Evolutionary conservation across 345 rosid species (phyloP).

Genomic region (Aquilaria yunnanensis): DNA sequence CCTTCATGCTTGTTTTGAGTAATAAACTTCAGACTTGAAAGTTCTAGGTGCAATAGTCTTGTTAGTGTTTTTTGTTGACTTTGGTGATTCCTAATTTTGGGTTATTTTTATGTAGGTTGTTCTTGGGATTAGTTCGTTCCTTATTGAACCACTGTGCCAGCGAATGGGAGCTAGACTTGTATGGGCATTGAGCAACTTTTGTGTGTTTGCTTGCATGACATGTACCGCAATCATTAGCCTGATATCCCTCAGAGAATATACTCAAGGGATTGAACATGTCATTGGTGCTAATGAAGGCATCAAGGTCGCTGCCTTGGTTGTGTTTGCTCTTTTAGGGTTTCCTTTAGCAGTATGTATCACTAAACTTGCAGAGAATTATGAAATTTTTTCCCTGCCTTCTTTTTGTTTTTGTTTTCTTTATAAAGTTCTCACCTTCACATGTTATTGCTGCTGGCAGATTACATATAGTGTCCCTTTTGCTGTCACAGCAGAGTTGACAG

Average conservation of each 20-base stretch:
- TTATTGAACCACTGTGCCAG: conserved; percentile 88
- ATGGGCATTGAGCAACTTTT: conserved; percentile 89
- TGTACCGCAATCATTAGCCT: conserved; percentile 72
- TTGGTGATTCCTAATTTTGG: conserved; percentile 6
- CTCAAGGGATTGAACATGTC: conserved; percentile 49
- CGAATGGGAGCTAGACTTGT: conserved; percentile 71
- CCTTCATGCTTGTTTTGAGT: neutral
- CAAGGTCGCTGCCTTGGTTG: conserved; percentile 62
- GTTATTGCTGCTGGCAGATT: conserved; percentile 44
- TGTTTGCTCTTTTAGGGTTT: conserved; percentile 89
- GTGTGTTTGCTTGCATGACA: conserved; percentile 85
- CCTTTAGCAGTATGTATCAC: conserved; percentile 82
- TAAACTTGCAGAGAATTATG: conserved; percentile 4
- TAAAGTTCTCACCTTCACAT: neutral
- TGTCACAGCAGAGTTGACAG: conserved; percentile 87
- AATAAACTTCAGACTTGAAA: neutral
- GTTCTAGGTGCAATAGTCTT: neutral
- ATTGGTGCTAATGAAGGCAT: conserved; percentile 54
- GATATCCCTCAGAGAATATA: conserved; percentile 47
- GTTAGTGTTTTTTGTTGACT: neutral
- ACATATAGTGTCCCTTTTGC: conserved; percentile 94
- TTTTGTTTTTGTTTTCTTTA: neutral
- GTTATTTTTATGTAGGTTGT: conserved; percentile 49
- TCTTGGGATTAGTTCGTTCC: conserved; percentile 90
- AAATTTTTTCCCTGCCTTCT: conserved; percentile 2